A percentile compares a stretch with the other conserved stretches of the same genome.
Conservation (phyloP, 2,329 filamentous ascomycete species). For the Fulvia fulva region DNA sequence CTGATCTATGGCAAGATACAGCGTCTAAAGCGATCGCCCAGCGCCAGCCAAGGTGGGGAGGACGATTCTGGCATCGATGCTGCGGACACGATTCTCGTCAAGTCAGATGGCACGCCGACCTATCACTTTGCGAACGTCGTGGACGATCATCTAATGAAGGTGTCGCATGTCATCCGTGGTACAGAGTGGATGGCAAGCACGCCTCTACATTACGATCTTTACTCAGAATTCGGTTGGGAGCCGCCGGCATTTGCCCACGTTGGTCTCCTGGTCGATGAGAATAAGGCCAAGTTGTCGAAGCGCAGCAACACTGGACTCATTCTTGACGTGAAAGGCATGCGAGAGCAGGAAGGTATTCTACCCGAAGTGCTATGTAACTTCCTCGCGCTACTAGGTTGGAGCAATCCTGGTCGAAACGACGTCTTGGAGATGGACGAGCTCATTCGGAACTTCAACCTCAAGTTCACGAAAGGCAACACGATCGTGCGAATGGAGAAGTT, state of each 20-base stretch:
- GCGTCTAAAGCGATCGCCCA: constrained; percentile 32
- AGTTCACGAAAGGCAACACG: constrained; percentile 88
- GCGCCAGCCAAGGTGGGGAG: constrained; percentile 28
- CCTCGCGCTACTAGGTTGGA: constrained; percentile 81
- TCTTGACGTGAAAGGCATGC: constrained; percentile 57
- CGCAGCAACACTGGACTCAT: constrained; percentile 52
- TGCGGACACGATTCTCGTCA: constrained; percentile 86
- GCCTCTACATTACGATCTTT: constrained; percentile 64
- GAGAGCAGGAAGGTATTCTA: constrained; percentile 55
- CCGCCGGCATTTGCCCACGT: constrained; percentile 49
- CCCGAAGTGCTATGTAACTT: constrained; percentile 72
- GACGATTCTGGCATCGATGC: constrained; percentile 44
- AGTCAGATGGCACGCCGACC: constrained; percentile 87
- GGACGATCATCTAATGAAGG: constrained; percentile 91
- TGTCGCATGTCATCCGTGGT: constrained; percentile 91
- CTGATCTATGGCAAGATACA: constrained; percentile 70
- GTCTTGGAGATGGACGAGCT: constrained; percentile 69
- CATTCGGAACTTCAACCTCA: constrained; percentile 70
- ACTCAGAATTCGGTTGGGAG: constrained; percentile 47
- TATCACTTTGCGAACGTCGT: constrained; percentile 98
- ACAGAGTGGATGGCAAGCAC: constrained; percentile 97
- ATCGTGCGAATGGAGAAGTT: constrained; percentile 78
- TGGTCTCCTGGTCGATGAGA: constrained; percentile 45
- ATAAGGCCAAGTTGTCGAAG: constrained; percentile 65
- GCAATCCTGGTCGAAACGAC: constrained; percentile 63